phyloP scores from a whole-genome alignment of 2,329 filamentous ascomycete species.

The Phialocephala subalpina region DNA sequence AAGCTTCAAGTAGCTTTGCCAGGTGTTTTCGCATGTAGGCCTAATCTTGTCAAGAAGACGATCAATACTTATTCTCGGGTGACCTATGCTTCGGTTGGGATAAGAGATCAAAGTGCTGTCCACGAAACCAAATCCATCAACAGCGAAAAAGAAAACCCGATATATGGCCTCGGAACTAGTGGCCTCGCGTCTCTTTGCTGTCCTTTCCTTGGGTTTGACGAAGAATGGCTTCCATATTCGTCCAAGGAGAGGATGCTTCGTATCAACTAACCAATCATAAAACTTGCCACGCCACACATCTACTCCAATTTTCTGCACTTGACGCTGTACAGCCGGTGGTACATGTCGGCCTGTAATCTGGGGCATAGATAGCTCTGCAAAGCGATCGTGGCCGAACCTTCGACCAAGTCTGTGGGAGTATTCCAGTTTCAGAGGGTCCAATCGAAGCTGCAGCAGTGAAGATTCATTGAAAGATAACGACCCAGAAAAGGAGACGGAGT shows the following conservation, averaged over 20 bases:
- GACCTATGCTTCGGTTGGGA: conserved; percentile 6
- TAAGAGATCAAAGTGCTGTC: conserved; percentile 9
- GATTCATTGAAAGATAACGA: conserved; percentile 49
- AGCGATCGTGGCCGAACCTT: conserved; percentile 65
- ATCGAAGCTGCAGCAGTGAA: conserved; percentile 49
- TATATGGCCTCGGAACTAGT: conserved; percentile 46
- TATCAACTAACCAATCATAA: conserved; percentile 49
- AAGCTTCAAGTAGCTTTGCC: conserved; percentile 60
- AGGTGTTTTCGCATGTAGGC: conserved; percentile 51
- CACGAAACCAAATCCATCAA: conserved; percentile 48
- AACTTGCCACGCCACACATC: conserved; percentile 31
- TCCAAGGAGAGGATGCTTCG: conserved; percentile 38
- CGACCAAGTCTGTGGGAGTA: conserved; percentile 59
- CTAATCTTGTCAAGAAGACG: conserved; percentile 62
- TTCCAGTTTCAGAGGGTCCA: conserved; percentile 59
- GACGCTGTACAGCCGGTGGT: conserved; percentile 32
- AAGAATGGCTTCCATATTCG: conserved; percentile 42
- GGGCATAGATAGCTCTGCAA: conserved; percentile 63
- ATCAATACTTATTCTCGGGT: conserved; percentile 44
- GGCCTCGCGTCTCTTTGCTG: conserved; percentile 32
- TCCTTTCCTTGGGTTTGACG: conserved; percentile 47
- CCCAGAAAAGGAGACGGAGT: conserved; percentile 54
- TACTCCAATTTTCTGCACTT: neutral
- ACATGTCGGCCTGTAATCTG: conserved; percentile 45
- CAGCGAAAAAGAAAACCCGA: conserved; percentile 62